Evolutionary conservation across 306 rosid species (phyloP), one percentile per base, ranked within the genome.

Genomic region (Macrotyloma uniflorum): DNA sequence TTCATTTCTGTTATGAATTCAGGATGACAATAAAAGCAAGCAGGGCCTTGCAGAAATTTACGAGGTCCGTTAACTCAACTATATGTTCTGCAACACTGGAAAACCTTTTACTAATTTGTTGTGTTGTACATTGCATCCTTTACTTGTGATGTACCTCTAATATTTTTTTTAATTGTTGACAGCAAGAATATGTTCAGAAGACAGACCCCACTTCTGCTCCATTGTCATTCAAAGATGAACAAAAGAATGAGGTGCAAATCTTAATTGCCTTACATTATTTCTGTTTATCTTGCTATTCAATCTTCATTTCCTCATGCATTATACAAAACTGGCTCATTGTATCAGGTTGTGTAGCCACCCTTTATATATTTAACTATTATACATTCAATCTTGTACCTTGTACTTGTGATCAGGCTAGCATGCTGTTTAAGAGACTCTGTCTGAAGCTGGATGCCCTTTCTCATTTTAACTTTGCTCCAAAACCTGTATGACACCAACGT

Each of bases 1-100:
- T 63, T 70, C 24, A 70, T 82, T 63, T 55, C 16, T 55, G 14
- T 50, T 68, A 40, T 71, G 65, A 72, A 45, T 81, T 66, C 90
- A 95, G 99, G 97, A 95, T 58, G 98, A 95, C 74, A 93, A 83
- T 83, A 95, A 91, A 86, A 95, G 91, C 93, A 88, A 91, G 90
- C 85, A 86, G 79, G 98, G 99, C 70, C 92, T 95, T 74, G 97
- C 90, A 54, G 97, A 93, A 43, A 55, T 93, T 71, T 93, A 93
- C 8, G 99, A 93, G 99, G 99, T 95, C n/a, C 14, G 91, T 78
- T 26, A 64, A 79, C 80, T 67, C 81, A 61, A 73, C 72, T 76
- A 43, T 19, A 47, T 78, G 16, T 75, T 40, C 76, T 51, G 36
- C n/a, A 40, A 70, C 46, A 78, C 57, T 58, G 80, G 62, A 69